Evolutionary conservation across 176 grass and related monocot species (phyloP), one percentile per base, ranked within the genome.

Genomic region (Pontederia paniculata): DNA sequence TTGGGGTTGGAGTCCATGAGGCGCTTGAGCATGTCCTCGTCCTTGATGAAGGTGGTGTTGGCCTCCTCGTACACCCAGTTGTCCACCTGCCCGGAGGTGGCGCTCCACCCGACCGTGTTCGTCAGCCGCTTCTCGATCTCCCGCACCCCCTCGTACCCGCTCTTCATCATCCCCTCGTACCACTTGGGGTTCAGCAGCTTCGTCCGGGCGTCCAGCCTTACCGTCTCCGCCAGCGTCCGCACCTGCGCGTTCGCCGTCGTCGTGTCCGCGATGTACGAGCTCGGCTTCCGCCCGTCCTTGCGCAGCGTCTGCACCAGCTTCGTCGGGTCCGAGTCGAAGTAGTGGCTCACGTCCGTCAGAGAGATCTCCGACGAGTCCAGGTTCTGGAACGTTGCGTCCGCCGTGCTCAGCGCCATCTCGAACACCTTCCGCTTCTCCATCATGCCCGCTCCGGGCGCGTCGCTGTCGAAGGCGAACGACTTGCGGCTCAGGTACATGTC

Each of bases 61-160:
- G 93, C 93, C 57, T 98, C 93, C 80, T 98, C 93, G 18, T 98
- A 98, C n/a, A 98, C 93, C 86, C 86, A 98, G 58, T 91, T 98
- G 80, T 98, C 93, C 17, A 98, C 93, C 53, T 98, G 93, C 22
- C 93, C 86, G 1, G 93, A 98, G 11, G 86, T 98, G 22, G 93
- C 93, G 45, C 93, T 98, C 93, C 93, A 98, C 10, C 93, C 93
- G 19, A 98, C 93, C 9, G 93, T 98, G 55, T 98, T 98, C 0
- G 93, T 98, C 53, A 98, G 77, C 48, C 93, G 71, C 68, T 98
- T 98, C 83, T 98, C 93, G 25, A 98, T 98, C 72, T 98, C 93
- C 2, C 93, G 46, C 2, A 88, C 93, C 12, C 93, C 93, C 50
- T 98, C 93, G 11, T 98, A 98, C 1, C 93, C 93, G n/a, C 83